Percentiles rank a stretch among this genome's conserved stretches.
phyloP scores from a whole-genome alignment of 2,329 filamentous ascomycete genomes.

The Arachnomyces sp. region DNA sequence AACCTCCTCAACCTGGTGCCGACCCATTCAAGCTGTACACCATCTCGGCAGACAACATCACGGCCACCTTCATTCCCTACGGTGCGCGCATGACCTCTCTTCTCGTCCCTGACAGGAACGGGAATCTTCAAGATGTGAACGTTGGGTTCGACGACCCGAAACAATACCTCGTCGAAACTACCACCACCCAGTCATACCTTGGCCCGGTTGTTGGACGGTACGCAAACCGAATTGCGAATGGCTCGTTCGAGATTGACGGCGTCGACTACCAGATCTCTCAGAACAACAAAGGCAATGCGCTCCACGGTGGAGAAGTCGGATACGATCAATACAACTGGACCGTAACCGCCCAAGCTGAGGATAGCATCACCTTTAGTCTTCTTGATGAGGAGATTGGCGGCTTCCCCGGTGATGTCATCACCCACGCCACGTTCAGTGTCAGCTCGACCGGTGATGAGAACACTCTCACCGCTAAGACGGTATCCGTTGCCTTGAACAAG shows the following conservation, averaged over 20 bases:
- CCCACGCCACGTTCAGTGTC: constrained; percentile 38
- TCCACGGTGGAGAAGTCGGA: constrained; percentile 43
- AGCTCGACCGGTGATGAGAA: constrained; percentile 26
- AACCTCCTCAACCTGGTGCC: constrained; percentile 3
- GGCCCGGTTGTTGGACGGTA: constrained; percentile 44
- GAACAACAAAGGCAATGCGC: constrained; percentile 43
- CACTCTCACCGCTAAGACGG: constrained; percentile 36
- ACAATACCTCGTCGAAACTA: constrained; percentile 36
- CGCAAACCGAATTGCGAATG: constrained; percentile 50
- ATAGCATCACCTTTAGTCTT: constrained; percentile 39
- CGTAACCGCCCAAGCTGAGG: constrained; percentile 32
- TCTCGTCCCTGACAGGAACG: constrained; percentile 43
- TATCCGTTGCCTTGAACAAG: constrained; percentile 37
- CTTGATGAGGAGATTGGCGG: constrained; percentile 35
- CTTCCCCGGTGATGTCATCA: constrained; percentile 42
- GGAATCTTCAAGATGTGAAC: constrained; percentile 40
- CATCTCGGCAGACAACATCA: constrained; percentile 40
- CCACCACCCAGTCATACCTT: constrained; percentile 42
- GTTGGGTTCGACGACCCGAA: constrained; percentile 43
- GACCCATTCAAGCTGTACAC: constrained; percentile 37
- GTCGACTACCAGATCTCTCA: constrained; percentile 39
- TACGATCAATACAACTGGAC: constrained; percentile 45
- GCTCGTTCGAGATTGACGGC: constrained; percentile 45
- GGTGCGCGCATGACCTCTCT: constrained; percentile 41
- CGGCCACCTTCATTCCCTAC: constrained; percentile 40